phyloP scores from a whole-genome alignment of 1,139 yeast species.

The Candida tetrigidarum region DNA sequence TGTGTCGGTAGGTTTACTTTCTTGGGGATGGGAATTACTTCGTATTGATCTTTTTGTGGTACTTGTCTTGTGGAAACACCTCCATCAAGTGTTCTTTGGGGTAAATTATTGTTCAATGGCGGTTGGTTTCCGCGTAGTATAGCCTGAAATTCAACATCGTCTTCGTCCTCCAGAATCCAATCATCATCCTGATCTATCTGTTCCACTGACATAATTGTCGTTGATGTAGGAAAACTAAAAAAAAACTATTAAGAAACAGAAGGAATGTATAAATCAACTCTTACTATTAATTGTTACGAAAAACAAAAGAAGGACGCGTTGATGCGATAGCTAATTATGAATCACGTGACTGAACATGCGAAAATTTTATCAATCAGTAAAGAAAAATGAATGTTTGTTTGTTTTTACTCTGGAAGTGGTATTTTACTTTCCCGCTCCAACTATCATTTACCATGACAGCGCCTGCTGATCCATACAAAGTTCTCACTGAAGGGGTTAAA shows the following conservation, averaged over 20 bases:
- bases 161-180: conserved; percentile 19
- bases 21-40: conserved; percentile 12
- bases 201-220: background rate
- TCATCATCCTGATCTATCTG: conserved; percentile 15
- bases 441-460: background rate
- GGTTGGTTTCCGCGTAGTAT: conserved; percentile 8
- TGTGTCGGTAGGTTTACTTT: conserved; percentile 41
- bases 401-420: no score
- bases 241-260: no score
- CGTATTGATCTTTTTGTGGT: conserved; percentile 9
- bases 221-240: background rate
- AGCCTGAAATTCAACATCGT: conserved; percentile 20
- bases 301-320: no score
- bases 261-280: no score
- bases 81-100: conserved; percentile 13
- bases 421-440: no score
- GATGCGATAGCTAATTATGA: no score
- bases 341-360: background rate
- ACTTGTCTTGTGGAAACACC: background rate
- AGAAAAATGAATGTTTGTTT: no score
- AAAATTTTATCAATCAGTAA: no score
- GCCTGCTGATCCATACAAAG: conserved; percentile 26
- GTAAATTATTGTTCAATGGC: background rate
- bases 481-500: conserved; percentile 25
- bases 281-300: no score